Evolutionary conservation across 148 eudicot species (phyloP), one percentile per base, ranked within the genome.

Genomic region (Heliamphora exappendiculata): DNA sequence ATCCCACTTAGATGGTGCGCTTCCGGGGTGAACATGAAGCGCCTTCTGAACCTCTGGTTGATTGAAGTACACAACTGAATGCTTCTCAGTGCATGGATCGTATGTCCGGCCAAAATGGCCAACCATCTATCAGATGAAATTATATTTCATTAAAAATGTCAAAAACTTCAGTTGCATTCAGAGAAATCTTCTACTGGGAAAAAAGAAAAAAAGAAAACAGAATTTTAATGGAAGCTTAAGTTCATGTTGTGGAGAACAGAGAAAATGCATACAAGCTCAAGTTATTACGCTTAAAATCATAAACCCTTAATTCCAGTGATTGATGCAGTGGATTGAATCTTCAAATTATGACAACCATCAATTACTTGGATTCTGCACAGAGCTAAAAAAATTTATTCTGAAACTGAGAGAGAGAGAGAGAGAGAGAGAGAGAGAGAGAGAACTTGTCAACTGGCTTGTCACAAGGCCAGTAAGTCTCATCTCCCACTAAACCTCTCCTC

Each of bases 61-160:
- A 85, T 92, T 95, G 85, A 95, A 95, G 83, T 95, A 95, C 36
- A 78, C 80, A 68, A 78, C 83, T 49, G 98, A 88, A 85, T 95
- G 97, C 87, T 85, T 84, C 88, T 95, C 98, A 8, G 96, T 91
- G 85, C 98, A 95, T 42, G 98, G 98, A 80, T 95, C 98, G 20
- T 95, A 95, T 37, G 87, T 87, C 83, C 88, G 88, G 77, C 85
- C 83, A 47, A 88, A 51, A 67, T 67, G 91, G 47, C 97, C 96
- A 36, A 84, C 70, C 79, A 82, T 87, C 97, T 92, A 80, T 69
- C 49, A 80, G 13, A 72, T 53, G 53, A 77, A 29, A 82, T 33
- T 12, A 47, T 10, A 70, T 58, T 68, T 75, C 24, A 76, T 77
- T 57, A 80, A 72, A 65, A 76, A 1, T 19, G 44, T 34, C 7